Base-by-base conservation (phyloP, 2,329 filamentous ascomycete species). In the Sporothrix euskadiensis region DNA sequence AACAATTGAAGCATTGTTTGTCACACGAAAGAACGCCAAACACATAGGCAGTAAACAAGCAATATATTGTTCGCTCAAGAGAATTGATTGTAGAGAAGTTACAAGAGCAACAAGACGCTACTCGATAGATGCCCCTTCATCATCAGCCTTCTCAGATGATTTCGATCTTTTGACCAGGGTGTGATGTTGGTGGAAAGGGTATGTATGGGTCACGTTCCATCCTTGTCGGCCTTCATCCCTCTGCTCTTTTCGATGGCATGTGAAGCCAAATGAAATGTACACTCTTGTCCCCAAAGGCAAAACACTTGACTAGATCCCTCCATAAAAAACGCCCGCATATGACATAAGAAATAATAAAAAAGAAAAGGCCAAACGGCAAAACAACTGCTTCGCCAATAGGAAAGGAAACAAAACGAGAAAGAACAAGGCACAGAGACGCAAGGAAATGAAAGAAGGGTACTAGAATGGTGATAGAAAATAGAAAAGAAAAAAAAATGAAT, bases 261-360 rank as follows among this genome's bases (percentile, higher is more conserved):
- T 19, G 39, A 19, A 47, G 39, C n/a, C 39, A 47, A 30, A 66
- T 65, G 44, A 65, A 63, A 14, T 44, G 35, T 65, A 44, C n/a
- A 44, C 59, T 14, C 35, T 65, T 44, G 52, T 10, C 59, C 10
- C n/a, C 59, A 65, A 44, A n/a, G 59, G 59, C 35, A 65, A 65
- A 65, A 5, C 35, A n/a, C 4, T 47, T 49, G 44, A 68, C n/a
- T 68, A 52, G 22, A n/a, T 52, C 44, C 19, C 41, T n/a, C 44
- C 65, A 49, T 35, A 16, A 68, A 61, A 47, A 68, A 61, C 65
- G 65, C 65, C 65, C 26, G 44, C 65, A 49, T 44, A 68, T 68
- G 63, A 68, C 65, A 68, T 68, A 68, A 52, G 65, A 68, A 68
- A 68, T n/a, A 22, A 52, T 12, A 69, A 69, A 35, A 47, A 49